Evolutionary conservation across 2,329 filamentous ascomycete species (phyloP).

Genomic region (Colletotrichum melonis): DNA sequence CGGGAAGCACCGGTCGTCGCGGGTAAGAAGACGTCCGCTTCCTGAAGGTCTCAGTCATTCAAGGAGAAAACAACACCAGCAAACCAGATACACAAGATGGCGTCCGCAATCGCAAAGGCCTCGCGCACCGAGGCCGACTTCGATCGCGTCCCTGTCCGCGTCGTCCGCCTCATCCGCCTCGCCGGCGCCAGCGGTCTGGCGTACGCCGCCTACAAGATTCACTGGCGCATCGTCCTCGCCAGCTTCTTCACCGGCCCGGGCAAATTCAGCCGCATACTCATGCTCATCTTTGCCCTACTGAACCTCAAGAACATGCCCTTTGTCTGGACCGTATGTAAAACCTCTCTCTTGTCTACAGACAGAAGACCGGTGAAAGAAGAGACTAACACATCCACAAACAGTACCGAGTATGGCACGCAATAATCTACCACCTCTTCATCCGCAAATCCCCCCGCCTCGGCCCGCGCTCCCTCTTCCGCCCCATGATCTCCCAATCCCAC

Average conservation of each 20-base stretch:
- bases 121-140: slow-evolving; percentile 39
- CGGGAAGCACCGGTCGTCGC: slow-evolving; percentile 11
- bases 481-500: slow-evolving; percentile 74
- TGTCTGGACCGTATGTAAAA: slow-evolving; percentile 76
- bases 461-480: slow-evolving; percentile 77
- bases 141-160: slow-evolving; percentile 39
- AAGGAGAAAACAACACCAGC: background rate
- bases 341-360: too few relatives aligned
- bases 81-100: slow-evolving; percentile 1
- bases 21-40: slow-evolving; percentile 21
- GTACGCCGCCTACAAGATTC: slow-evolving; percentile 58
- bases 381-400: slow-evolving; percentile 41
- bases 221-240: slow-evolving; percentile 52
- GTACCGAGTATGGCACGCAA: slow-evolving; percentile 69
- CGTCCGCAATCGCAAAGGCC: slow-evolving; percentile 23
- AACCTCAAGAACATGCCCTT: slow-evolving; percentile 83
- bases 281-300: slow-evolving; percentile 66
- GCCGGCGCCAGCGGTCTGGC: slow-evolving; percentile 54
- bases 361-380: too few relatives aligned
- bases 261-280: slow-evolving; percentile 61
- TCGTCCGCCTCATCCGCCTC: slow-evolving; percentile 50
- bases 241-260: slow-evolving; percentile 66
- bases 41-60: background rate
- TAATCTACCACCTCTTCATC: slow-evolving; percentile 64
- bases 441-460: slow-evolving; percentile 60